A percentile compares a stretch with the other conserved stretches of the same genome.
phyloP scores from a whole-genome alignment of 345 rosid genomes.

The Dipteronia sinensis region DNA sequence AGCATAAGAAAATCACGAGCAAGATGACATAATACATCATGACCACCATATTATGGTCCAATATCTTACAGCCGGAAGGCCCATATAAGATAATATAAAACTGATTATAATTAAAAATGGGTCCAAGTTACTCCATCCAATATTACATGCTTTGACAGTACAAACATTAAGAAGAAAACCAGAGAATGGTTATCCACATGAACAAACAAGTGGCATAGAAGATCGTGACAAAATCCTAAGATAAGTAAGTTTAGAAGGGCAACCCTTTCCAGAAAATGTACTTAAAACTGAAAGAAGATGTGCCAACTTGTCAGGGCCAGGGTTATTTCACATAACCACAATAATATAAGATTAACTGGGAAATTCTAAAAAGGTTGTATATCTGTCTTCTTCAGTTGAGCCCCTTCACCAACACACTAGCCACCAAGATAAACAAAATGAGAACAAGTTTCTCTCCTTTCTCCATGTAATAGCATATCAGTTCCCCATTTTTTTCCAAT shows the following conservation, averaged over 20 bases:
- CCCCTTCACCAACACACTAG: not conserved
- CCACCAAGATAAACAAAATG: not conserved
- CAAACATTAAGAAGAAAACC: not conserved
- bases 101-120: not conserved
- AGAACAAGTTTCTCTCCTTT: not conserved
- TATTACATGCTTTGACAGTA: not conserved
- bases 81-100: not conserved
- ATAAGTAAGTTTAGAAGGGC: not conserved
- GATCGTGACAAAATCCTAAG: not conserved
- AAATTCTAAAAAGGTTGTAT: not conserved
- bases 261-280: not conserved
- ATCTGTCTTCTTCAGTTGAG: not conserved
- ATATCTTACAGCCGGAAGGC: not conserved
- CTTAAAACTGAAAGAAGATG: not conserved
- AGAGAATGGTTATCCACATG: not conserved
- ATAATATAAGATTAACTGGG: not conserved
- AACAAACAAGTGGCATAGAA: not conserved
- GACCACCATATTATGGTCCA: not conserved
- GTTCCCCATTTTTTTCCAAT: not conserved
- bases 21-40: not conserved
- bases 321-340: not conserved
- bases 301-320: not conserved
- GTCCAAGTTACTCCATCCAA: not conserved
- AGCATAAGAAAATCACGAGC: not conserved
- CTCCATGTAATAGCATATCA: not conserved